These are phyloP conservation scores for Amanita muscaria DNA, from an alignment of 768 basidiomycete species.

Conservation along the genomic window DNA sequence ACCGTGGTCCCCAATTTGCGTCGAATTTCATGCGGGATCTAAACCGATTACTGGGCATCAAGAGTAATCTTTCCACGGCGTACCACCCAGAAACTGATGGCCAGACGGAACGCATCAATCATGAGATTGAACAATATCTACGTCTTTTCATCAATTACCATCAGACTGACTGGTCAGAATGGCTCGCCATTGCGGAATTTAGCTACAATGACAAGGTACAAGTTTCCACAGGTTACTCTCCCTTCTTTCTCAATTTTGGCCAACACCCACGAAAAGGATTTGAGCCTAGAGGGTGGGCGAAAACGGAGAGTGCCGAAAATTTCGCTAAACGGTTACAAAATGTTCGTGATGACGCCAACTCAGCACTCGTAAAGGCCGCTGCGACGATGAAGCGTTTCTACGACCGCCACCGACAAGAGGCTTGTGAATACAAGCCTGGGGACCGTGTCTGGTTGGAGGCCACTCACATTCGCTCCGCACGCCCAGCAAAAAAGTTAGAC, in stretches of 20 bases:
- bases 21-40: neutral
- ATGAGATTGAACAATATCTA: constrained; percentile 17
- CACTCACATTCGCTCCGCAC: neutral
- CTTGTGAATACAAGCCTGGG: neutral
- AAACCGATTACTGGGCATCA: constrained; percentile 7
- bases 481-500: neutral
- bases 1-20: too few species aligned
- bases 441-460: neutral
- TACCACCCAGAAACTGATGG: constrained; percentile 17
- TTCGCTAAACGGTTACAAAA: neutral
- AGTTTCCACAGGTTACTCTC: constrained; percentile 9
- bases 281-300: neutral
- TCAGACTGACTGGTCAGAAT: constrained; percentile 11
- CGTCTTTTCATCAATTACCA: constrained; percentile 12
- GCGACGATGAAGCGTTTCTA: neutral
- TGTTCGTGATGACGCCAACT: neutral
- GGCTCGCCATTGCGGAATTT: constrained; percentile 12
- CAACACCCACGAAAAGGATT: too few species aligned
- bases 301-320: neutral
- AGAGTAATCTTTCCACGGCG: constrained; percentile 3
- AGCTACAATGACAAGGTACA: constrained; percentile 13
- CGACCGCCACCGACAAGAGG: neutral
- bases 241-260: constrained; percentile 9
- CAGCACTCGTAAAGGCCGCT: neutral
- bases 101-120: constrained; percentile 15